phyloP scores from a whole-genome alignment of 352 stramenopile genomes.

The Nothophytophthora sp. region DNA sequence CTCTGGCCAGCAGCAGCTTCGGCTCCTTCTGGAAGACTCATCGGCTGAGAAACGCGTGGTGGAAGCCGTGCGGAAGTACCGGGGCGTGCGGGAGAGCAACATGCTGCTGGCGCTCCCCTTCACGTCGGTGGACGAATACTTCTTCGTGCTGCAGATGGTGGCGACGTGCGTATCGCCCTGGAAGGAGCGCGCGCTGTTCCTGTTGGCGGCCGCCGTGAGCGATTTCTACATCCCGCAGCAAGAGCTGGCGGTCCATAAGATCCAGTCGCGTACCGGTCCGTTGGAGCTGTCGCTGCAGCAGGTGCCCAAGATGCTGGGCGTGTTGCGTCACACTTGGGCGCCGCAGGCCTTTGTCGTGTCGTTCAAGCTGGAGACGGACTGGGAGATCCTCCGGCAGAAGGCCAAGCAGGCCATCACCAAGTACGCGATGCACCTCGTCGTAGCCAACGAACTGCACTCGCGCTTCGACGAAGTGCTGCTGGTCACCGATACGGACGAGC shows the following conservation, averaged over 20 bases:
- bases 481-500: constrained; percentile 63
- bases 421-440: constrained; percentile 97
- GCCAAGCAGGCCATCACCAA: constrained; percentile 90
- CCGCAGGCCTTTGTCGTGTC: constrained; percentile 95
- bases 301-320: constrained; percentile 96
- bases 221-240: constrained; percentile 97
- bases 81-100: constrained; percentile 34
- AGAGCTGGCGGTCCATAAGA: constrained; percentile 96
- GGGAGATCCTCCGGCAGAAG: constrained; percentile 93
- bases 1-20: constrained; percentile 31
- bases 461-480: constrained; percentile 92
- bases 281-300: constrained; percentile 89
- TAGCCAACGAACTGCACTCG: constrained; percentile 97
- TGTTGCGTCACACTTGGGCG: constrained; percentile 92
- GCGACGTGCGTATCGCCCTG: constrained; percentile 60
- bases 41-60: constrained; percentile 44
- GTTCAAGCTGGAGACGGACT: constrained; percentile 99
- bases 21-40: constrained; percentile 33
- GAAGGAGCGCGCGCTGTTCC: constrained; percentile 87
- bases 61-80: constrained; percentile 56
- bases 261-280: constrained; percentile 89
- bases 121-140: constrained; percentile 97
- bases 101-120: constrained; percentile 91
- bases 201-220: constrained; percentile 96
- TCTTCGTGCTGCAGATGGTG: constrained; percentile 90